phyloP scores from a whole-genome alignment of 2,329 filamentous ascomycete genomes.

The Alternaria tenuissima region DNA sequence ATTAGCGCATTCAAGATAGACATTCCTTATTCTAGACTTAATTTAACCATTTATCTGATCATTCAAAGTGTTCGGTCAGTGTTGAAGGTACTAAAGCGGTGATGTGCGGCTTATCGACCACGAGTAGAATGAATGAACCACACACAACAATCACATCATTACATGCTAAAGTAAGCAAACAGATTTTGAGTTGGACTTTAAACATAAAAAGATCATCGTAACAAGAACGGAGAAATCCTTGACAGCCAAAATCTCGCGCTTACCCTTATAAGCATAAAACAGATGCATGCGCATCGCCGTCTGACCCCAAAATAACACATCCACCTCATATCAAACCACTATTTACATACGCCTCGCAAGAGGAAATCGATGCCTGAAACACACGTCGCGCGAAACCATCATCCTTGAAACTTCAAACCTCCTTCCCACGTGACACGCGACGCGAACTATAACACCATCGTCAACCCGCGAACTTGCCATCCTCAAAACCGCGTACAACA shows the following conservation, averaged over 20 bases:
- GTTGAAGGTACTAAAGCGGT: neutral
- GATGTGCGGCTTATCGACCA: no score
- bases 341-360: slow-evolving; percentile 1
- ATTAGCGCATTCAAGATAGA: neutral
- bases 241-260: neutral
- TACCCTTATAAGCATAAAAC: neutral
- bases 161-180: neutral
- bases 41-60: neutral
- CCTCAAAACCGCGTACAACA: neutral
- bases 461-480: slow-evolving; percentile 15
- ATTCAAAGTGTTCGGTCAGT: neutral
- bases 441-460: slow-evolving; percentile 30
- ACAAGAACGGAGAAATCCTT: neutral
- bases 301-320: neutral
- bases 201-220: no score
- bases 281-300: neutral
- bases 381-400: slow-evolving; percentile 29
- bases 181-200: neutral
- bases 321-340: slow-evolving; percentile 15
- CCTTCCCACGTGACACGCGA: slow-evolving; percentile 33
- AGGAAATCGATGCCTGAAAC: slow-evolving; percentile 36
- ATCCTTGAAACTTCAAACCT: slow-evolving; percentile 34
- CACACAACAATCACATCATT: no score
- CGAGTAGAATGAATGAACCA: no score
- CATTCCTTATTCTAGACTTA: slow-evolving; percentile 5